These are phyloP conservation scores for Glycyrrhiza uralensis DNA, from an alignment of 306 rosid genomes.

Conservation along the genomic window DNA sequence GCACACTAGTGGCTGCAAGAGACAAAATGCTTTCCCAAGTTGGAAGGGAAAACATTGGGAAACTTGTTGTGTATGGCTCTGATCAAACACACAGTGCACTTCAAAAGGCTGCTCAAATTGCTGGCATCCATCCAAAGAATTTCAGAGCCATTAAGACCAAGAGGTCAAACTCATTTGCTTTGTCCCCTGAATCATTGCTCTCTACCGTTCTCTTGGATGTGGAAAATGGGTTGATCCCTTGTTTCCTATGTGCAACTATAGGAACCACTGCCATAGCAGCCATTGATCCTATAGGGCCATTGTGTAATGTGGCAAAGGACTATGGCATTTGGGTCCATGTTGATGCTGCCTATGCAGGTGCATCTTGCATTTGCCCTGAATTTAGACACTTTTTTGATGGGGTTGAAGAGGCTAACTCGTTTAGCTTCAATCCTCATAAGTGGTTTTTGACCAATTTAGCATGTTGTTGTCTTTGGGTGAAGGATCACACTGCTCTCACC, in stretches of 20 bases:
- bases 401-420: slow-evolving; percentile 40
- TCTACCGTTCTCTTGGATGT: slow-evolving; percentile 31
- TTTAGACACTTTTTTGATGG: slow-evolving; percentile 45
- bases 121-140: slow-evolving; percentile 42
- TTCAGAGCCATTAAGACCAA: slow-evolving; percentile 35
- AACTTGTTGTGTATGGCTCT: slow-evolving; percentile 59
- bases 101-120: slow-evolving; percentile 48
- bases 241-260: slow-evolving; percentile 49
- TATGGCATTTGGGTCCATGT: slow-evolving; percentile 59
- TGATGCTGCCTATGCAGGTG: slow-evolving; percentile 70
- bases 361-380: slow-evolving; percentile 64
- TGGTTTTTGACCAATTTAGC: slow-evolving; percentile 54
- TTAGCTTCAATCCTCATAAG: slow-evolving; percentile 61
- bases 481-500: slow-evolving; percentile 26
- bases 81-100: slow-evolving; percentile 65
- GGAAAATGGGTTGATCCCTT: slow-evolving; percentile 47
- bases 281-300: slow-evolving; percentile 42
- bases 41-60: slow-evolving; percentile 2
- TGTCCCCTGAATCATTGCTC: slow-evolving; percentile 34
- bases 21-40: slow-evolving; percentile 25
- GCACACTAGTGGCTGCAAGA: slow-evolving; percentile 57
- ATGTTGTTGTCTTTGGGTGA: slow-evolving; percentile 63
- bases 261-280: slow-evolving; percentile 58
- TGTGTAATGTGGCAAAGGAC: slow-evolving; percentile 43
- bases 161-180: slow-evolving; percentile 15